Conservation (phyloP, 2,329 filamentous ascomycete species). For the Pyrenochaeta sp. region DNA sequence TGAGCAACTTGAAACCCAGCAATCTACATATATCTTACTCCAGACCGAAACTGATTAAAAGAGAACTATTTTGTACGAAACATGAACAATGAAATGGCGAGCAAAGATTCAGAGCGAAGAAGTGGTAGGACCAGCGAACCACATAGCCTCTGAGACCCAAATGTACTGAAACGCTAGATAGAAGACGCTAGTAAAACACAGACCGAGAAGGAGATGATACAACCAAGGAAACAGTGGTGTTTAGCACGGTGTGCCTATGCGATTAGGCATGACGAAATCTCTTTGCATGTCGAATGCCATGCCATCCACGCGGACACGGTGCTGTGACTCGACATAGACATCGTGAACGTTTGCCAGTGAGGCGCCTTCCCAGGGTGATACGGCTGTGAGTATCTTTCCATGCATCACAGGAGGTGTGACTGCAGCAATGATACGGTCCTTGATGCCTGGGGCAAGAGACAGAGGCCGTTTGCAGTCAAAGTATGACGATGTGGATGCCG, state of each 20-base stretch:
- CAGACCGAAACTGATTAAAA: slow-evolving; percentile 28
- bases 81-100: slow-evolving; percentile 9
- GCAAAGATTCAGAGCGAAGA: slow-evolving; percentile 5
- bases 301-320: slow-evolving; percentile 43
- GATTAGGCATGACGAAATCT: slow-evolving; percentile 33
- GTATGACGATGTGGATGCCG: slow-evolving; percentile 38
- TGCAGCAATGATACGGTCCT: slow-evolving; percentile 39
- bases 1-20: slow-evolving; percentile 11
- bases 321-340: slow-evolving; percentile 41
- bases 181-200: slow-evolving; percentile 23
- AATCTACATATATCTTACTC: slow-evolving; percentile 20
- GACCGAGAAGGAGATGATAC: slow-evolving; percentile 1
- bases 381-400: slow-evolving; percentile 35
- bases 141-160: slow-evolving; percentile 10
- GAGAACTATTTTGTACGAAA: slow-evolving; percentile 8
- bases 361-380: slow-evolving; percentile 43
- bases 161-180: slow-evolving; percentile 15
- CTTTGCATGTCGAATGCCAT: slow-evolving; percentile 46
- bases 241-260: slow-evolving; percentile 34
- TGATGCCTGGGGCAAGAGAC: slow-evolving; percentile 30
- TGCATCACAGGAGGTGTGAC: slow-evolving; percentile 32
- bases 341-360: slow-evolving; percentile 40
- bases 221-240: neutral
- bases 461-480: slow-evolving; percentile 41
- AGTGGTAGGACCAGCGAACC: slow-evolving; percentile 37